Conservation (phyloP, 2,329 filamentous ascomycete genomes). For the Penicillium capsulatum region DNA sequence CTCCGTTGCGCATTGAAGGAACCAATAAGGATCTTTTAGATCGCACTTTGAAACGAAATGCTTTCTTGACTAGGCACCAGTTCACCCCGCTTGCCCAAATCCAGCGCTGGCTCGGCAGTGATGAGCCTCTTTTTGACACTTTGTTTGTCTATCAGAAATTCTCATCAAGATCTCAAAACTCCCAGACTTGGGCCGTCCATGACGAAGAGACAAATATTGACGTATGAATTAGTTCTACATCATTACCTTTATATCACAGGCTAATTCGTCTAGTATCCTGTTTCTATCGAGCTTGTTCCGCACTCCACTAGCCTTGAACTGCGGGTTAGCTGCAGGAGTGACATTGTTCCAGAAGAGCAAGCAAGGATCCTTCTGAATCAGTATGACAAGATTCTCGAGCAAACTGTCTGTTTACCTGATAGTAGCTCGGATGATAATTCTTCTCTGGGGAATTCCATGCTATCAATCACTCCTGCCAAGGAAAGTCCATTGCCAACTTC, state of each 20-base stretch:
- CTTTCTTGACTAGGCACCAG: conserved; percentile 63
- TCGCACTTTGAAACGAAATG: conserved; percentile 63
- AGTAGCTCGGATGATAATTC: conserved; percentile 40
- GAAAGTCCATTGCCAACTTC: conserved; percentile 55
- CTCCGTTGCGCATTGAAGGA: conserved; percentile 55
- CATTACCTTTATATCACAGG: no score
- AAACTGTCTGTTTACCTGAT: conserved; percentile 53
- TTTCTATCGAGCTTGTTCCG: conserved; percentile 76
- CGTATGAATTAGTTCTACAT: no score
- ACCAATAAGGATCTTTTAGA: conserved; percentile 57
- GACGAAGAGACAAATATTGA: conserved; percentile 68
- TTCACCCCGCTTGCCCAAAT: conserved; percentile 67
- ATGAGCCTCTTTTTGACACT: conserved; percentile 72
- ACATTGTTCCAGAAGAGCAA: conserved; percentile 65
- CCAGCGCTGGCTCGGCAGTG: conserved; percentile 64
- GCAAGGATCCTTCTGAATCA: conserved; percentile 64
- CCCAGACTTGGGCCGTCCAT: conserved; percentile 55
- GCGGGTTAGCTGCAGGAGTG: conserved; percentile 61
- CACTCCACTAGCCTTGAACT: conserved; percentile 51
- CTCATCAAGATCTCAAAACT: conserved; percentile 17
- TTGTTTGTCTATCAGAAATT: conserved; percentile 77
- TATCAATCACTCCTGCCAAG: conserved; percentile 64
- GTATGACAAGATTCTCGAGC: conserved; percentile 62
- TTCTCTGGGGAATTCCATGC: conserved; percentile 26
- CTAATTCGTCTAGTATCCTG: conserved; percentile 53